Base-by-base conservation (phyloP, 2,329 filamentous ascomycete species). In the Clonostachys solani region DNA sequence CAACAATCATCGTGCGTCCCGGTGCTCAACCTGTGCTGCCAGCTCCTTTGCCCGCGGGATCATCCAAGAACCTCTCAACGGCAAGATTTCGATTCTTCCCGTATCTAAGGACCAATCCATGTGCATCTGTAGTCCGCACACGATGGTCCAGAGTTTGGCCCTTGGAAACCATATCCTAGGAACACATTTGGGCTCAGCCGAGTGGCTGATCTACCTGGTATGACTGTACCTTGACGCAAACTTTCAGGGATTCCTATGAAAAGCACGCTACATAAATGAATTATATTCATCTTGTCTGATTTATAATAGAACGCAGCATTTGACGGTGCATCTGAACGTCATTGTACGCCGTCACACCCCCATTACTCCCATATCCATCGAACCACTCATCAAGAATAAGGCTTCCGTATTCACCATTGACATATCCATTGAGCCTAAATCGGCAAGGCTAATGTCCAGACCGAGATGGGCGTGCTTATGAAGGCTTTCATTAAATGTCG, bases 1-100 rank as follows among this genome's bases (percentile, higher is more conserved):
- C 80, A 0, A 83, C 79, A 0, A 74, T 84, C 16, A 77, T 77
- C 1, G 77, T 84, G 4, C 69, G 81, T 8, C 75, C 79, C 1
- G 80, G 80, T 3, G 71, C 68, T 33, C 80, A 80, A 12, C 7
- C 33, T 33, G 45, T 41, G 80, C 81, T 0, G 81, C 81, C 3
- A 79, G 74, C 5, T 80, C 75, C 0, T 85, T 84, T 54, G 71
- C 81, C 1, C 80, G 71, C 4, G 81, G 81, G 1, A 84, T 86
- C 54, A 78, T 85, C 40, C 69, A 81, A 4, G 81, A 85, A 42
- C 69, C 75, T 6, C 62, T 75, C 8, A 52, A 59, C 15, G 78
- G 77, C 12, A 60, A 69, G 38, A 62, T 68, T n/a, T 75, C 68
- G 33, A 53, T 71, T 0, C 67, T 80, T 1, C 72, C 78, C 3